Percentiles rank a stretch among this genome's conserved stretches.
Evolutionary conservation across 2,329 filamentous ascomycete genomes (phyloP).

Genomic region (Fonsecaea erecta): DNA sequence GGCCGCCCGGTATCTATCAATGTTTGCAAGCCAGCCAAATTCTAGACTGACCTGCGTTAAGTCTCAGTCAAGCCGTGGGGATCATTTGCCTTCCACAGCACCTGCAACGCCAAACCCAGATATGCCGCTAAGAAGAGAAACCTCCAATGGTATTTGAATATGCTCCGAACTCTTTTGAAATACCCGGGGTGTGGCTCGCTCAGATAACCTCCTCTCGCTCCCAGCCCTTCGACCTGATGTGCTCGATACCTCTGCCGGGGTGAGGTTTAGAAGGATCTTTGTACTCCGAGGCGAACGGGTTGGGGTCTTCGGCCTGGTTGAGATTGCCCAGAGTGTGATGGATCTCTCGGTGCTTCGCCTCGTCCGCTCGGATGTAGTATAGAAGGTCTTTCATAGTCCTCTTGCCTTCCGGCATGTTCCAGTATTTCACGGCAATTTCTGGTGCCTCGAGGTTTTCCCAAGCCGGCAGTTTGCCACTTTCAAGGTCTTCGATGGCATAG

Average conservation of each 20-base stretch:
- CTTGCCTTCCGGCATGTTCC: constrained; percentile 86
- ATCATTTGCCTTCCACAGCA: background rate
- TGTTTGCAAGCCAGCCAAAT: constrained; percentile 15
- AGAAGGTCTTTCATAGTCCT: constrained; percentile 85
- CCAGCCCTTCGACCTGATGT: constrained; percentile 74
- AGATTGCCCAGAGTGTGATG: constrained; percentile 95
- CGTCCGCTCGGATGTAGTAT: constrained; percentile 86
- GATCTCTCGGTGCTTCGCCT: constrained; percentile 88
- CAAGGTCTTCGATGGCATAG: constrained; percentile 82
- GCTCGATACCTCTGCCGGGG: constrained; percentile 69
- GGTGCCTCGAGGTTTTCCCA: constrained; percentile 82
- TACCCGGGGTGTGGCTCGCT: background rate
- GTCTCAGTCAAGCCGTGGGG: background rate
- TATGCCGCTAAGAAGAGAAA: background rate
- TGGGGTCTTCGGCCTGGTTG: constrained; percentile 82
- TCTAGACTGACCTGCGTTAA: constrained; percentile 12
- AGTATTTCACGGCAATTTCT: constrained; percentile 88
- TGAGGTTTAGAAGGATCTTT: constrained; percentile 70
- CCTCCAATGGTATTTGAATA: background rate
- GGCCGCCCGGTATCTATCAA: background rate
- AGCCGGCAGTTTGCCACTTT: constrained; percentile 77
- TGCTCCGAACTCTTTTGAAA: background rate
- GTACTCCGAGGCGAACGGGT: constrained; percentile 86
- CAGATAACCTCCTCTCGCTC: constrained; percentile 78
- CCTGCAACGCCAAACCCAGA: background rate